Percentiles rank a stretch among this genome's conserved stretches.
Conservation (phyloP, 1,284 basidiomycete species). For the Cryptococcus sp. region DNA sequence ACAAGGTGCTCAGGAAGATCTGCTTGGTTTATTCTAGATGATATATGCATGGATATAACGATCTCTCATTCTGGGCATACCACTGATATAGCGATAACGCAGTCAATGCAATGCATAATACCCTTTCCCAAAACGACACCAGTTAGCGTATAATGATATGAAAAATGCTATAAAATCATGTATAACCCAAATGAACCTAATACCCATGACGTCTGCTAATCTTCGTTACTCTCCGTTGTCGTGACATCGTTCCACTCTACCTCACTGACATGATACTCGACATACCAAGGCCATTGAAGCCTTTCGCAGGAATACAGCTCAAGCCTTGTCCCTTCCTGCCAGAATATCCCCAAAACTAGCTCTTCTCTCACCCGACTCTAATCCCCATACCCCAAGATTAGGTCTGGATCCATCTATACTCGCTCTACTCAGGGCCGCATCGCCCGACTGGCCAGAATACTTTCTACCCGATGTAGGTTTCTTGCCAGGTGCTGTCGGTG, state of each 20-base stretch:
- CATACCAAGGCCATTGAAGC: too few relatives aligned
- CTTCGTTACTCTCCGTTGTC: too few relatives aligned
- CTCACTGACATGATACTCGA: too few relatives aligned
- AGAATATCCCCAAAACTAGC: constrained; percentile 34
- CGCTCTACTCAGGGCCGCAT: constrained; percentile 3
- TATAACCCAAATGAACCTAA: too few relatives aligned
- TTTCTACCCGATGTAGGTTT: background rate
- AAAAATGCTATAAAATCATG: too few relatives aligned
- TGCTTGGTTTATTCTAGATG: constrained; percentile 45
- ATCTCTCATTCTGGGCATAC: too few relatives aligned
- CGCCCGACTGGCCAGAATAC: background rate
- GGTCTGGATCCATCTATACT: constrained; percentile 27
- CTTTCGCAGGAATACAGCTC: background rate
- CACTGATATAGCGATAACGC: too few relatives aligned
- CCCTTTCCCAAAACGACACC: too few relatives aligned
- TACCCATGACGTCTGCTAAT: too few relatives aligned
- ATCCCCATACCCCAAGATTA: constrained; percentile 6
- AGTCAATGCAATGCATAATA: too few relatives aligned
- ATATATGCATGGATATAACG: background rate
- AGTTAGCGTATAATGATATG: too few relatives aligned
- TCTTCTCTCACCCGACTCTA: constrained; percentile 24
- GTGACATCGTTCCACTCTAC: too few relatives aligned
- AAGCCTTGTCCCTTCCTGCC: background rate
- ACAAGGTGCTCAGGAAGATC: constrained; percentile 36
- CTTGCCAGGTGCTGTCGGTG: background rate